Evolutionary conservation across 1,139 yeast genomes (phyloP), one percentile per base, ranked within the genome.

Genomic region (Zygoascus sp.): DNA sequence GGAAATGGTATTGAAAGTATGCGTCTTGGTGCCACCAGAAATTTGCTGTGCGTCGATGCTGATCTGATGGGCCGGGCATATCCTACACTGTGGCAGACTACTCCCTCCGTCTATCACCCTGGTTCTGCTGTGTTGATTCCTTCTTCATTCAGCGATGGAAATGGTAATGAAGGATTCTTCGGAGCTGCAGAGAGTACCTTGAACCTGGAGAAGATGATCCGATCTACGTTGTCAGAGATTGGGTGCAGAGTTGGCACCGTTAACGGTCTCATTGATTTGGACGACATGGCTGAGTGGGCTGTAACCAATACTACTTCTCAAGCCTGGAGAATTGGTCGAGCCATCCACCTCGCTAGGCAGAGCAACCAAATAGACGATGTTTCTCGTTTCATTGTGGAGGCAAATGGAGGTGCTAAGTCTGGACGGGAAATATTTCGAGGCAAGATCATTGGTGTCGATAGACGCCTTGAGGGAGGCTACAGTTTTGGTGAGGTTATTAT

Each of bases 241-340:
- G 75, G 75, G 2, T 61, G 69, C 11, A 59, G 59, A 37, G 74
- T 70, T 17, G 75, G 74, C n/a, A 55, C 65, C 22, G 72, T 67
- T 1, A 64, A 65, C 37, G 63, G 65, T 20, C 72, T 73, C 11
- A 64, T 69, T 67, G 55, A 59, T 1, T 52, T 56, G 11, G 51
- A 55, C 2, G 62, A 65, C 15, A 51, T 55, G n/a, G 47, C 46
- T 13, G 28, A 42, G 8, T 45, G 46, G 47, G 46, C 57, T 8
- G 51, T 58, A 16, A 36, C 36, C 46, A 44, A 47, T 41, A 42
- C 75, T 4, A 36, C 71, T 5, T 74, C 77, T 1, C 55, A 63
- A 23, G 71, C 76, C 3, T 74, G 78, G 79, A 64, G 77, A 59
- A 67, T 74, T 45, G 78, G 78, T 2, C 61, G 72, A 45, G 75